Evolutionary conservation across 2,329 filamentous ascomycete species (phyloP).

Genomic region (Nothophaeocryptopus gaeumannii): DNA sequence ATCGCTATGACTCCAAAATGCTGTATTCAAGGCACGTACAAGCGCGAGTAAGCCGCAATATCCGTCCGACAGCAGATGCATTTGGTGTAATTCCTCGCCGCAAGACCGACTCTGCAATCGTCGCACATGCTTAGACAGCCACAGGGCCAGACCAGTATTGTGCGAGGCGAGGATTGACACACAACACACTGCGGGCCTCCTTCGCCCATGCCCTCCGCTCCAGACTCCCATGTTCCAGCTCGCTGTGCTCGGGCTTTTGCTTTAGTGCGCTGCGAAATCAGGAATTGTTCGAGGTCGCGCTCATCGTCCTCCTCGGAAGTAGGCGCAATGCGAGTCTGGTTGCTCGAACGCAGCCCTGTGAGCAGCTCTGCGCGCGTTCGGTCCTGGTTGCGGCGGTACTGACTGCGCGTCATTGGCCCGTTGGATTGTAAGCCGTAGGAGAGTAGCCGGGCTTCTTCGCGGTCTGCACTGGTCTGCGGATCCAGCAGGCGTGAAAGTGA

Average conservation of each 20-base stretch:
- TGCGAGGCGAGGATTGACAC: conserved; percentile 80
- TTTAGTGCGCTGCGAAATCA: conserved; percentile 53
- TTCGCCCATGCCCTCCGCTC: conserved; percentile 70
- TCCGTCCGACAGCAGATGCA: conserved; percentile 92
- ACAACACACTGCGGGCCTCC: conserved; percentile 85
- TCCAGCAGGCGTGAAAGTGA: conserved; percentile 76
- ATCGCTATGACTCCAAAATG: not conserved
- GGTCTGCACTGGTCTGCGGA: conserved; percentile 72
- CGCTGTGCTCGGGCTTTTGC: conserved; percentile 38
- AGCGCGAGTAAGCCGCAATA: conserved; percentile 81
- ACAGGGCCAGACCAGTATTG: conserved; percentile 94
- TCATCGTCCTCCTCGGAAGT: conserved; percentile 54
- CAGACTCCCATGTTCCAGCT: conserved; percentile 59
- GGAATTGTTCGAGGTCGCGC: conserved; percentile 57
- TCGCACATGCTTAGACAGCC: conserved; percentile 92
- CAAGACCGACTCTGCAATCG: conserved; percentile 87
- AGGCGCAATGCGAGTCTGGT: conserved; percentile 9
- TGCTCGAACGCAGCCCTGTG: conserved; percentile 35
- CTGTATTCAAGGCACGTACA: conserved; percentile 71
- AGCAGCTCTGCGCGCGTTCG: conserved; percentile 69
- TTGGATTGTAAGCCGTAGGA: conserved; percentile 73
- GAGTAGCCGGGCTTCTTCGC: conserved; percentile 75
- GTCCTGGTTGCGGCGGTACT: conserved; percentile 66
- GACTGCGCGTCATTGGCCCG: conserved; percentile 75
- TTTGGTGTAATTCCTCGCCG: conserved; percentile 95